Evolutionary conservation across 2,329 filamentous ascomycete species (phyloP), one percentile per base, ranked within the genome.

Genomic region (Aspergillus sp.): DNA sequence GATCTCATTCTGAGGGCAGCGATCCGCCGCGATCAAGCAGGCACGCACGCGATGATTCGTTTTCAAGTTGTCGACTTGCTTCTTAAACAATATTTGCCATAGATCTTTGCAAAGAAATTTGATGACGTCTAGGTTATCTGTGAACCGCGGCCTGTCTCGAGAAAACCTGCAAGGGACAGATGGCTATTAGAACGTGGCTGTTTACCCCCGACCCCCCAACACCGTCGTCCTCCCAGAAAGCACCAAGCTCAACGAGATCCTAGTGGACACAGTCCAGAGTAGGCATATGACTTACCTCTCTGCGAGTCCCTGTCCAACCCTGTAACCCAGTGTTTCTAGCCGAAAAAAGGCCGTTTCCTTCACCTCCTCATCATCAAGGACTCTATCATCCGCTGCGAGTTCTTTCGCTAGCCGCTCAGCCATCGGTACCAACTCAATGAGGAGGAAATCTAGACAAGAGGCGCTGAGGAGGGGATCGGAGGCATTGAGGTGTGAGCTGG

Each of bases 51-150:
- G 84, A 76, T 99, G 95, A 74, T 99, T 99, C 8, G 95, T 99
- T 80, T 99, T 99, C 51, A 99, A 84, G 76, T 99, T 99, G 79
- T 99, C 95, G 73, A 99, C 92, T 77, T 98, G 96, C 80, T 99
- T 99, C 75, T 91, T 86, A 78, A 97, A 99, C 17, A 97, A 87
- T 22, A 98, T 84, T 38, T 88, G 93, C 95, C 95, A 99, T 49
- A 99, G 84, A 77, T 99, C 95, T 82, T 99, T 99, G 86, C 95
- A 99, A 54, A 99, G 84, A 74, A 99, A 98, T 77, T 99, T 99
- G 76, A 99, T 99, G 54, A 93, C 91, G 74, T 98, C 95, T 47
- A 99, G 87, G 4, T 93, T 93, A 70, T 97, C 93, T 64, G 90
- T 91, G 74, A 97, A 96, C 53, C 93, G 91, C 46, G 94, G 92